Evolutionary conservation across 495 filamentous ascomycete genomes (phyloP).

Genomic region (Talaromyces stipitatus): DNA sequence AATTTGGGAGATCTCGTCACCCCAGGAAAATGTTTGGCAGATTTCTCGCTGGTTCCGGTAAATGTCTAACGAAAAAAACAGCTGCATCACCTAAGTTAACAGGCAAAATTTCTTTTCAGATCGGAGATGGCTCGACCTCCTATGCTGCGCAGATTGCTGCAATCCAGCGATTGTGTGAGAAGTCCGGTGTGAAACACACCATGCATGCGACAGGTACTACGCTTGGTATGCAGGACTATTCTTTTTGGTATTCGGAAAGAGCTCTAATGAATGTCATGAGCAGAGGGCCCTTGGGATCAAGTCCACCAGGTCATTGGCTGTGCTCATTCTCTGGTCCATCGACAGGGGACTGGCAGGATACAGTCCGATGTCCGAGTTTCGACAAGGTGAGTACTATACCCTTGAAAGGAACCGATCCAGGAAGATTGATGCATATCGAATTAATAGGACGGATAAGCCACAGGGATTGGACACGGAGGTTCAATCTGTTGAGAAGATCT

Average conservation of each 20-base stretch:
- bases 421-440: background rate
- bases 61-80: too few relatives aligned
- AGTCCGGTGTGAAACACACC: constrained; percentile 59
- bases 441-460: constrained; percentile 18
- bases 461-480: constrained; percentile 15
- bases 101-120: constrained; percentile 25
- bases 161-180: constrained; percentile 66
- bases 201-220: constrained; percentile 86
- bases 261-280: background rate
- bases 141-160: constrained; percentile 74
- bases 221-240: constrained; percentile 58
- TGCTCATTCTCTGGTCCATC: constrained; percentile 71
- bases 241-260: too few relatives aligned
- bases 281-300: constrained; percentile 79
- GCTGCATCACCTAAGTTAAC: background rate
- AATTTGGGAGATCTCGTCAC: constrained; percentile 33
- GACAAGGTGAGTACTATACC: constrained; percentile 50
- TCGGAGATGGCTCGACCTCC: constrained; percentile 64
- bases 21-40: constrained; percentile 53
- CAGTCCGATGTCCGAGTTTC: constrained; percentile 78
- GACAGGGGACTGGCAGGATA: constrained; percentile 61
- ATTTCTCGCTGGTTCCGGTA: constrained; percentile 71
- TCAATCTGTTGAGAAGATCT: constrained; percentile 17
- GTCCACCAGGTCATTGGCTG: constrained; percentile 74
- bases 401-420: too few relatives aligned